Evolutionary conservation across 164 flowering plant species (phyloP), one percentile per base, ranked within the genome.

Genomic region (Tetrastigma voinierianum): DNA sequence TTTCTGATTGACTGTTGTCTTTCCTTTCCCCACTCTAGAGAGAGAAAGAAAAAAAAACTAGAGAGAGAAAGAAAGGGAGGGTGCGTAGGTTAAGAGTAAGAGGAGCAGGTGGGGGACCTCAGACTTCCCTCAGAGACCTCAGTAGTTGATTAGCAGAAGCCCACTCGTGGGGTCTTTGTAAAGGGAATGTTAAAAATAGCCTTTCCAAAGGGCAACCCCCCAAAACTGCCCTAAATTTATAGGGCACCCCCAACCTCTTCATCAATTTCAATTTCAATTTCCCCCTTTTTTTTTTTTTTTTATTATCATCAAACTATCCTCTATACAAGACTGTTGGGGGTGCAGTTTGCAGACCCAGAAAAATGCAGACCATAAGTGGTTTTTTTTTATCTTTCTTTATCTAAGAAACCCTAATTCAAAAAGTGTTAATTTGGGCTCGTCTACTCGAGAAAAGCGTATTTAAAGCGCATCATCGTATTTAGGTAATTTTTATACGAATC

Each of bases 1-100:
- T 68, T 67, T 67, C 61, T 73, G 77, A 67, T 77, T 75, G 68
- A 78, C 82, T 75, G 57, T 61, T 72, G 78, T 78, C 70, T 57
- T 67, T 46, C 46, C 58, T 14, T 44, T 8, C 54, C 10, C 17
- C 20, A n/a, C n/a, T 18, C 7, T 3, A 16, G 15, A 3, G 18
- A 13, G 53, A 17, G 20, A 18, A 16, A 61, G 53, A 13, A 43
- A 17, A 18, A 18, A 16, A 61, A 40, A 32, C 51, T 49, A 44
- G 57, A 51, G 43, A 52, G 66, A 68, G 64, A 67, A 59, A 55
- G 59, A 67, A 69, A 66, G 63, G 56, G 3, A 54, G 49, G 61
- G 70, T 66, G 61, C 24, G 66, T 55, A 52, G 66, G 71, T 44
- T 44, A 68, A 60, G 59, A 67, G 46, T 45, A 2, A 59, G 57